Evolutionary conservation across 768 basidiomycete genomes (phyloP).

Genomic region (Favolaschia claudopus): DNA sequence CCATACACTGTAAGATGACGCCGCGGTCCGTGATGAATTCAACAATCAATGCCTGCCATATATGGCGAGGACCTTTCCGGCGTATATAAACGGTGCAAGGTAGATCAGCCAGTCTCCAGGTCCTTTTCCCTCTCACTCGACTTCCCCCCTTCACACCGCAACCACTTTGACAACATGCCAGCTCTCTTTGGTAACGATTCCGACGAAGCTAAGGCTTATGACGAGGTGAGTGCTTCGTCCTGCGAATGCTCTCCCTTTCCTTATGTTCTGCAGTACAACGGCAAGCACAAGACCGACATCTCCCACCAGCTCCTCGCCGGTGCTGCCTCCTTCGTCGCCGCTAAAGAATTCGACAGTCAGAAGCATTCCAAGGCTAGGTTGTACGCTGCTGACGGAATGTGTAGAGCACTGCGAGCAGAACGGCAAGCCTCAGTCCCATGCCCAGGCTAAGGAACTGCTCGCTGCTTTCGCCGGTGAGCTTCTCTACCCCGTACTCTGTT

Average conservation of each 20-base stretch:
- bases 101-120: not conserved
- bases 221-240: constrained; percentile 14
- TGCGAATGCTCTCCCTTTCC: not conserved
- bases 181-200: constrained; percentile 29
- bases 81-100: constrained; percentile 4
- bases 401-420: constrained; percentile 52
- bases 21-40: too few species aligned
- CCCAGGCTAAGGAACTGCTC: constrained; percentile 56
- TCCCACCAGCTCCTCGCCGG: constrained; percentile 63
- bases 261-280: constrained; percentile 25
- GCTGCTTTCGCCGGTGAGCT: constrained; percentile 55
- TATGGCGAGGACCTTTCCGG: too few species aligned
- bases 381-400: too few species aligned
- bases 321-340: constrained; percentile 55
- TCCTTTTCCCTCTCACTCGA: not conserved
- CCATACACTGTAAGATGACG: too few species aligned
- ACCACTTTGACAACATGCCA: constrained; percentile 16
- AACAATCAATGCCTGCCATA: too few species aligned
- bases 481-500: constrained; percentile 46
- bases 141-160: not conserved
- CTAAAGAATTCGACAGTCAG: constrained; percentile 1
- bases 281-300: constrained; percentile 55
- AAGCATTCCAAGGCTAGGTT: constrained; percentile 53
- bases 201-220: constrained; percentile 30
- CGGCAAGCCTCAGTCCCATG: constrained; percentile 53